These are phyloP conservation scores for Ceraceosorus bombacis DNA, from an alignment of 1,284 basidiomycete genomes.

Conservation along the genomic window DNA sequence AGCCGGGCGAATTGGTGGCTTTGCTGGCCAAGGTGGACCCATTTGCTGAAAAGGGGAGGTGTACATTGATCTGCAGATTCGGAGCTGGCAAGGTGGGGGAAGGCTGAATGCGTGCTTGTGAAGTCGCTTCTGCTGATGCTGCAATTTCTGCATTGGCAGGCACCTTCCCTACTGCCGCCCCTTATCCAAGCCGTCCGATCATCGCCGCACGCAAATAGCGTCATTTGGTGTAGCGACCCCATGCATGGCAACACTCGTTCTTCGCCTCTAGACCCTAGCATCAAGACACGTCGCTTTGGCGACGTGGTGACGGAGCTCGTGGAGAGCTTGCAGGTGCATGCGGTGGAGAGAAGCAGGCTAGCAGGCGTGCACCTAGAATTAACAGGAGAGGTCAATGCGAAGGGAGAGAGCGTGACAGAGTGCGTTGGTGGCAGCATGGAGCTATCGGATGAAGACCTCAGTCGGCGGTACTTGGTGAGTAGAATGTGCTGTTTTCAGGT, in stretches of 20 bases:
- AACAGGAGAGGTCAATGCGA: slow-evolving; percentile 85
- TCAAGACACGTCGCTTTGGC: slow-evolving; percentile 71
- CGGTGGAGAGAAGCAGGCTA: slow-evolving; percentile 62
- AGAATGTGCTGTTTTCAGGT: slow-evolving; percentile 30
- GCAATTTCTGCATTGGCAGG: neutral
- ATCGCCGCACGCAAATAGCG: slow-evolving; percentile 64
- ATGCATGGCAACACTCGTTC: slow-evolving; percentile 74
- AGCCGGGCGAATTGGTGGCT: slow-evolving; percentile 67
- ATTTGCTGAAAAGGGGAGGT: slow-evolving; percentile 67
- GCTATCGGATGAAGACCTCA: slow-evolving; percentile 54
- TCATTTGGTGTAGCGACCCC: slow-evolving; percentile 90
- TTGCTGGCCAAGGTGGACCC: slow-evolving; percentile 75
- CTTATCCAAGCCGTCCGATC: slow-evolving; percentile 77
- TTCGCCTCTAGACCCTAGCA: slow-evolving; percentile 33
- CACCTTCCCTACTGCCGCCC: slow-evolving; percentile 57
- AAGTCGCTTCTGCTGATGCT: neutral
- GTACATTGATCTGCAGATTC: slow-evolving; percentile 87
- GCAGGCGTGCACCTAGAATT: slow-evolving; percentile 96
- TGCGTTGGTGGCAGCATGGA: slow-evolving; percentile 58
- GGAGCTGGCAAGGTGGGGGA: slow-evolving; percentile 68
- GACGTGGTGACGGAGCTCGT: slow-evolving; percentile 73
- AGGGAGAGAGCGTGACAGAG: slow-evolving; percentile 78
- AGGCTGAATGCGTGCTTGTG: neutral
- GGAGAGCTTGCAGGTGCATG: slow-evolving; percentile 53
- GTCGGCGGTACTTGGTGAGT: slow-evolving; percentile 53